phyloP scores from a whole-genome alignment of 768 basidiomycete species.

The Pleurotus cornucopiae region DNA sequence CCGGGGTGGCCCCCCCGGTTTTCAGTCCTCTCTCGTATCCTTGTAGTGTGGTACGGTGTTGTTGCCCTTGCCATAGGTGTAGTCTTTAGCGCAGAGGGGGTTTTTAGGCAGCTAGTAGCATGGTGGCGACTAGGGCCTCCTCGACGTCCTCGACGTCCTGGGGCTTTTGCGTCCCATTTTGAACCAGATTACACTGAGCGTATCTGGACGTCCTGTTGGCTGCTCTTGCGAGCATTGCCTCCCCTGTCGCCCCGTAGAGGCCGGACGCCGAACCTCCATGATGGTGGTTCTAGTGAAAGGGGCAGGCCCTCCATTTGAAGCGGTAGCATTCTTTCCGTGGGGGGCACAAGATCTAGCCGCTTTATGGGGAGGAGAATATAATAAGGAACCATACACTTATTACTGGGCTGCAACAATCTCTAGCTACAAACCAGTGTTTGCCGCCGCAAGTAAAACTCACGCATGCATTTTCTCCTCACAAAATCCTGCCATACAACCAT shows the following conservation, averaged over 20 bases:
- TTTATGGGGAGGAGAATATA: conserved; percentile 32
- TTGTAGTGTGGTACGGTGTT: not conserved
- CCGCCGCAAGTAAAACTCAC: conserved; percentile 36
- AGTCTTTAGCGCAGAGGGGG: not conserved
- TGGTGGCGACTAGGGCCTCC: not conserved
- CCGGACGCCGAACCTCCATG: not conserved
- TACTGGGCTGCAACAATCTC: conserved; percentile 44
- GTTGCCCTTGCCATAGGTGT: not conserved
- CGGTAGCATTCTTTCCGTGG: conserved; percentile 49
- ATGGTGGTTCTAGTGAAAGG: not conserved
- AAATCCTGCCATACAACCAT: conserved; percentile 20
- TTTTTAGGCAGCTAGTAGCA: not conserved
- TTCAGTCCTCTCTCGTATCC: not conserved
- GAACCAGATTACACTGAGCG: not conserved
- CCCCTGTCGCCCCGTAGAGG: not conserved
- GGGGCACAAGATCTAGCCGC: conserved; percentile 28
- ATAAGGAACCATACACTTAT: conserved; percentile 23
- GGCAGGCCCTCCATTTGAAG: conserved; percentile 23
- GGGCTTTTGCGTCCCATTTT: too few species aligned
- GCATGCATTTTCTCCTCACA: conserved; percentile 32
- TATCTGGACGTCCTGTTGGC: not conserved
- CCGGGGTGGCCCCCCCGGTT: too few species aligned
- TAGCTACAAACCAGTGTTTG: conserved; percentile 48
- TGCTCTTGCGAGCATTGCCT: not conserved
- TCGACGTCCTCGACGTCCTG: too few species aligned